Base-by-base conservation (phyloP, 1,284 basidiomycete species). In the Ganoderma meredithae region DNA sequence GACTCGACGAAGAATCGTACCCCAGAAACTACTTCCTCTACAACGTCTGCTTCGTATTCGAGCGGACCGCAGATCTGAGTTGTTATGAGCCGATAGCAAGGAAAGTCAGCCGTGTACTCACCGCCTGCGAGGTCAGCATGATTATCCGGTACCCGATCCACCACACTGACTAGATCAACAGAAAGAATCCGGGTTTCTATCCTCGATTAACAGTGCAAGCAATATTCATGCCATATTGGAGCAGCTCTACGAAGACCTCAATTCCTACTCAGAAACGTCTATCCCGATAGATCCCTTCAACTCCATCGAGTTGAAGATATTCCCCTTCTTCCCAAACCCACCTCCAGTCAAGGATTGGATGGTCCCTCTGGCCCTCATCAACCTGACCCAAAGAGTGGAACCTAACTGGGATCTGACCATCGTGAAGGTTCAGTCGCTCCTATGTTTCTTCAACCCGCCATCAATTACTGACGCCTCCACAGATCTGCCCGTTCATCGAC, bases 321-420 rank as follows among this genome's bases (percentile, higher is more conserved):
- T 99, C 71, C 98, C 95, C 0, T 97, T 96, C 79, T 98, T 96
- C 75, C 94, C 96, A 3, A 99, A 99, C 76, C 98, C 98, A 10
- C 90, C 93, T 0, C 83, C 87, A 0, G 94, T 98, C 27, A 87
- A 93, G 71, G 95, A 98, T 76, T 99, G 97, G 97, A 91, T 95
- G 81, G 98, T 99, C 0, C 98, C 97, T 0, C 85, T 99, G 12
- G 90, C 96, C 0, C 85, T 99, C 9, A 93, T 98, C 67, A 92
- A 95, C 74, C 83, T 99, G 43, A 83, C 87, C 1, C 93, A 89
- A 71, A 84, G 95, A 66, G 88, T 93, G 60, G 95, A 97, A 73
- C 90, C 90, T 40, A 97, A 96, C 74, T 99, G 98, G 97, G 98
- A 99, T 81, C 84, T 99, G 63, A 98, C 98, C 0, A 94, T 99